Conservation (phyloP, 768 basidiomycete species). For the Nidularia pulvinata region DNA sequence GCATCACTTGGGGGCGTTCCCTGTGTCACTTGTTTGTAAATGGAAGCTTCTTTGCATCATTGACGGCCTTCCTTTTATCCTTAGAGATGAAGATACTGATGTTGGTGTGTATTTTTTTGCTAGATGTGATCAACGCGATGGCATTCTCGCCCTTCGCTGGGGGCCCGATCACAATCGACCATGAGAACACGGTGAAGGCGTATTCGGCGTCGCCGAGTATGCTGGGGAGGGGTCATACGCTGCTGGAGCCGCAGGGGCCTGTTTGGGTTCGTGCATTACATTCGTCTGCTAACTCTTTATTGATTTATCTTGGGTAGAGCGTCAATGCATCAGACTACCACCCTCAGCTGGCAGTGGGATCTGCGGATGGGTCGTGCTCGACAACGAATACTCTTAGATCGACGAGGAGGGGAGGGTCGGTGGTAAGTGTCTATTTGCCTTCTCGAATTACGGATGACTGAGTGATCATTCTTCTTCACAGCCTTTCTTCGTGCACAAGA, state of each 20-base stretch:
- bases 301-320: slow-evolving; percentile 38
- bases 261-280: slow-evolving; percentile 66
- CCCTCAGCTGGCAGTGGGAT: slow-evolving; percentile 79
- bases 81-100: not conserved
- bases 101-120: not conserved
- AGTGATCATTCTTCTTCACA: slow-evolving; percentile 18
- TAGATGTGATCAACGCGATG: slow-evolving; percentile 73
- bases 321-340: slow-evolving; percentile 83
- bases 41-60: too few species aligned
- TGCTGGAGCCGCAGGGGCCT: slow-evolving; percentile 77
- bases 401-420: slow-evolving; percentile 68
- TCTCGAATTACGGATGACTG: not conserved
- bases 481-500: slow-evolving; percentile 78
- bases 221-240: slow-evolving; percentile 70
- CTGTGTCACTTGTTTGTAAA: too few species aligned
- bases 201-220: slow-evolving; percentile 72
- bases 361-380: slow-evolving; percentile 79
- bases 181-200: slow-evolving; percentile 79
- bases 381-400: slow-evolving; percentile 74
- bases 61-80: too few species aligned
- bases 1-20: too few species aligned
- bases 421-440: slow-evolving; percentile 45
- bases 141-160: slow-evolving; percentile 69
- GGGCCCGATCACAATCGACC: slow-evolving; percentile 77
- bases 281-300: not conserved